Conservation (phyloP, 306 rosid genomes). For the Casuarina glauca region DNA sequence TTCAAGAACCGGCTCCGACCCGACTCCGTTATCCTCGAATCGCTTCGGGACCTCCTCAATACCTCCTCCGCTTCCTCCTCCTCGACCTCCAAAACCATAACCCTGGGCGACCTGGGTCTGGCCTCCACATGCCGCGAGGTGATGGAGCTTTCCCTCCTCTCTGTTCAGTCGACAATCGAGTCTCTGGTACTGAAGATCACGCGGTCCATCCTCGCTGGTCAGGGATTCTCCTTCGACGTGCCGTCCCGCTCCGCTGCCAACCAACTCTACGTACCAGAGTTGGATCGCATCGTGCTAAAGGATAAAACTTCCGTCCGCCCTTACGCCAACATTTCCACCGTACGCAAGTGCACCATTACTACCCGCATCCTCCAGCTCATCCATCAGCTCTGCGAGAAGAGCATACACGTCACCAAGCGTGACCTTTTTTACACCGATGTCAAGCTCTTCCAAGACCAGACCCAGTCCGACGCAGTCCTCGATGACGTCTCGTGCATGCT, state of each 20-base stretch:
- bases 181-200: conserved; percentile 48
- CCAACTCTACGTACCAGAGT: conserved; percentile 83
- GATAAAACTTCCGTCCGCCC: conserved; percentile 76
- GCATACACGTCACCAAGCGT: conserved; percentile 90
- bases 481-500: conserved; percentile 87
- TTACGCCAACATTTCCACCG: conserved; percentile 74
- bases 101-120: conserved; percentile 71
- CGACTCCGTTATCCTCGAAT: conserved; percentile 38
- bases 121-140: conserved; percentile 79
- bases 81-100: conserved; percentile 57
- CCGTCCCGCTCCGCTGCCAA: conserved; percentile 87
- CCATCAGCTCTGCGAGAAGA: conserved; percentile 75
- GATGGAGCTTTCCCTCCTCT: conserved; percentile 62
- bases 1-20: conserved; percentile 45
- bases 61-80: conserved; percentile 34
- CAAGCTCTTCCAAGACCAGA: conserved; percentile 87
- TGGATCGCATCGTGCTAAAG: conserved; percentile 77
- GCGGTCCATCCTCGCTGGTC: conserved; percentile 70
- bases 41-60: conserved; percentile 35
- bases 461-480: conserved; percentile 78
- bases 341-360: conserved; percentile 69
- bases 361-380: conserved; percentile 77
- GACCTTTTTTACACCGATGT: conserved; percentile 93
- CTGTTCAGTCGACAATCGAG: conserved; percentile 69
- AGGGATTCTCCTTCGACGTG: conserved; percentile 79